Base-by-base conservation (phyloP, 2,329 filamentous ascomycete genomes). In the Incumbomyces delicatus region DNA sequence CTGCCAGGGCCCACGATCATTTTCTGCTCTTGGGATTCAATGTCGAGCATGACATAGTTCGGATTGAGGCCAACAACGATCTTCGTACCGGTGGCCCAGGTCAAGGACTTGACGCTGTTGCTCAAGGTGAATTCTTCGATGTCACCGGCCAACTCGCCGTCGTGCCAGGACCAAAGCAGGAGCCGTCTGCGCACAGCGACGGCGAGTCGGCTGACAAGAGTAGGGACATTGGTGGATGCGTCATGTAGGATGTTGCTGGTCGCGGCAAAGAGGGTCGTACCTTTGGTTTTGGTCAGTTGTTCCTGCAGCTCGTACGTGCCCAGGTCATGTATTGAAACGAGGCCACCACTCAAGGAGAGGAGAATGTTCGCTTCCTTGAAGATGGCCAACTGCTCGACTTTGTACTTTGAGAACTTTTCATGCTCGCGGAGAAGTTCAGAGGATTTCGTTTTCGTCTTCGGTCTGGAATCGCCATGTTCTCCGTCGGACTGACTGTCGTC, bases 241-340 rank as follows among this genome's bases (percentile, higher is more conserved):
- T 98, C 92, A 63, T 92, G 90, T 56, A 94, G 84, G 46, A 96
- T 94, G 64, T 96, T 95, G 53, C 87, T 94, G 1, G 89, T 95
- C 36, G 95, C 87, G 1, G 90, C 88, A 64, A 98, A 96, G 36
- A 83, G 82, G 2, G 82, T 83, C 12, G 92, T 90, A 56, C 92
- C 92, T 67, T 86, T 92, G 11, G 89, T 95, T 61, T 83, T 83
- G 43, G 79, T 70, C 36, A 98, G 72, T 51, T 80, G 84, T 64
- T 95, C 85, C 60, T 90, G 78, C 48, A 89, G 74, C 54, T 84
- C 76, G 65, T 94, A 95, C 27, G 80, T 86, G 53, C 90, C 81
- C 17, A 94, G 74, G 63, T 98, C 89, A 68, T 98, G 83, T 30
- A 96, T 80, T 17, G 85, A 92, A 54, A 98, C 79, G 65, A 89